These are phyloP conservation scores for Lunularia cruciata DNA, from an alignment of 225 moss, liverwort and hornwort species.

Conservation along the genomic window DNA sequence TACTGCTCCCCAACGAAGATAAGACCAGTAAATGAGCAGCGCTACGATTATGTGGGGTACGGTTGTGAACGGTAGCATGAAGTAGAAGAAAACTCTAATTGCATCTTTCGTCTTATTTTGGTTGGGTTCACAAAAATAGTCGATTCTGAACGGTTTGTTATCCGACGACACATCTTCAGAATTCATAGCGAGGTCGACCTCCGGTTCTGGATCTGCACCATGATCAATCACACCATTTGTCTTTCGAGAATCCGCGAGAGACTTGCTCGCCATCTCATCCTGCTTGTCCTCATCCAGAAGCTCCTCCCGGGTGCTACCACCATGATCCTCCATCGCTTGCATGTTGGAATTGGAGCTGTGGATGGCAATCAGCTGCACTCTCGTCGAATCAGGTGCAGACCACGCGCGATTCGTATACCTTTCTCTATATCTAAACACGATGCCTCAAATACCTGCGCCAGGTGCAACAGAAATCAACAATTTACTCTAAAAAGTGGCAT, in stretches of 20 bases:
- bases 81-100: slow-evolving; percentile 60
- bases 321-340: neutral
- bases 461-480: too few relatives aligned
- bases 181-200: neutral
- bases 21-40: slow-evolving; percentile 37
- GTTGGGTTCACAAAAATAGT: slow-evolving; percentile 58
- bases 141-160: slow-evolving; percentile 25
- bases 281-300: neutral
- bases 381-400: too few relatives aligned
- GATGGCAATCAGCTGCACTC: too few relatives aligned
- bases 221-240: neutral
- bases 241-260: neutral
- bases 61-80: slow-evolving; percentile 76
- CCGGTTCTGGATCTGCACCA: neutral
- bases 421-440: too few relatives aligned
- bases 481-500: too few relatives aligned
- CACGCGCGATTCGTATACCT: too few relatives aligned
- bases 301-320: neutral
- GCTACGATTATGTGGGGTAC: slow-evolving; percentile 40
- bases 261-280: neutral
- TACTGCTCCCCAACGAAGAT: slow-evolving; percentile 25
- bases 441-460: too few relatives aligned
- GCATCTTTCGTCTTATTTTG: slow-evolving; percentile 44
- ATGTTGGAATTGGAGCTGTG: neutral
- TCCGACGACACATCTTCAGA: neutral